Evolutionary conservation across 495 filamentous ascomycete genomes (phyloP), one percentile per base, ranked within the genome.

Genomic region (Hypoxylon rickii): DNA sequence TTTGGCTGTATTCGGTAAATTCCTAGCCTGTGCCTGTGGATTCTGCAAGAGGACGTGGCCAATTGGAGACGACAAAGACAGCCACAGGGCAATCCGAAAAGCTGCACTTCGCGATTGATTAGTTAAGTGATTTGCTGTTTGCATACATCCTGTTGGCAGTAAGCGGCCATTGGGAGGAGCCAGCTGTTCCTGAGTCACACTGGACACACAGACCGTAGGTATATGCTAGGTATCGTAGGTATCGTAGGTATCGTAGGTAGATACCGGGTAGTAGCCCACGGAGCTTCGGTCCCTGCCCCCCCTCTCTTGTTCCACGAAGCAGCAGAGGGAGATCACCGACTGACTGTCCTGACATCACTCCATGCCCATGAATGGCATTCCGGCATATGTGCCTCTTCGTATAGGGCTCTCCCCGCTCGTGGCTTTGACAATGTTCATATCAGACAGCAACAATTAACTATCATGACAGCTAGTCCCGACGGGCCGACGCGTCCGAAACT

Each of bases 251-350:
- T n/a, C n/a, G n/a, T n/a, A n/a, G n/a, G n/a, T n/a, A n/a, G n/a
- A n/a, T n/a, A n/a, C n/a, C n/a, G n/a, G n/a, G n/a, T n/a, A n/a
- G n/a, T n/a, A n/a, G n/a, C n/a, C n/a, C 12, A 15, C 39, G 58
- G 51, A 53, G 42, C 59, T 56, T 44, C 39, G 20, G 45, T 18
- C 13, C 10, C 39, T 13, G 13, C 44, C 44, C 45, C 44, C 36
- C 19, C 24, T 46, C 47, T 32, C 42, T 50, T 36, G 44, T 54
- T 44, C 37, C 16, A 40, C 36, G 13, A 24, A 10, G 10, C 18
- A 38, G 55, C 36, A 76, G 57, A 51, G 73, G 73, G 19, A 75
- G 57, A 26, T 63, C 61, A 47, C 75, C 73, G n/a, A 64, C 55
- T 44, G 73, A 63, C 59, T 77, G n/a, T n/a, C n/a, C n/a, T n/a